Base-by-base conservation (phyloP, 2,329 filamentous ascomycete genomes). In the Fusarium keratoplasticum region DNA sequence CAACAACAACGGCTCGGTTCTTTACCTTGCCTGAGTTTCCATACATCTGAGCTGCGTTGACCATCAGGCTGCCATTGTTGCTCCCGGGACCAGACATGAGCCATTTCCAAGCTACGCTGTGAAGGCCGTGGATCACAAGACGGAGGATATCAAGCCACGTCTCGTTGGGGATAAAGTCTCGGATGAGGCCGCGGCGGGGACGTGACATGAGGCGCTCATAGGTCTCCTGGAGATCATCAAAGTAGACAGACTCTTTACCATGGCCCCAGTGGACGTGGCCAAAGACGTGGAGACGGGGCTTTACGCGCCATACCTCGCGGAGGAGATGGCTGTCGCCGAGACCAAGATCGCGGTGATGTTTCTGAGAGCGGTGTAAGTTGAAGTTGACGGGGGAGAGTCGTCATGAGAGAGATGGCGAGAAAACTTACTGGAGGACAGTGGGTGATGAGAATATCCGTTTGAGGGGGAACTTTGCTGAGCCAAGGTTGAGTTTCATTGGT, bases 261-360 rank as follows among this genome's bases (percentile, higher is more conserved):
- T 93, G 89, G 10, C 90, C 93, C 78, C 88, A 93, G 83, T 98
- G 95, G 27, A 95, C 89, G 82, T 98, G 95, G 1, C 95, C 95
- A 80, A 96, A 97, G 57, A 97, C 88, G 81, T 97, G 94, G 16
- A 97, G 84, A 14, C 86, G 86, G 0, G 95, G 95, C 71, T 89
- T 91, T 13, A 95, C 90, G 38, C 93, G 89, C 91, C 93, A 94
- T 20, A 93, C 82, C 78, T 97, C 95, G 16, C 86, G 83, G 7
- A 96, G 86, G 7, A 97, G 87, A 65, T 89, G 88, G 8, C 91
- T 89, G 74, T 93, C 95, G 64, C 94, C 95, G 52, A 95, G 84
- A 4, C 87, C 90, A 60, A 91, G 87, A 74, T 92, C 92, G 36
- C 91, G 86, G 80, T 97, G 94, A 78, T 90, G 87, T 80, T 90